Base-by-base conservation (phyloP, 306 rosid species). In the Biancaea sappan region DNA sequence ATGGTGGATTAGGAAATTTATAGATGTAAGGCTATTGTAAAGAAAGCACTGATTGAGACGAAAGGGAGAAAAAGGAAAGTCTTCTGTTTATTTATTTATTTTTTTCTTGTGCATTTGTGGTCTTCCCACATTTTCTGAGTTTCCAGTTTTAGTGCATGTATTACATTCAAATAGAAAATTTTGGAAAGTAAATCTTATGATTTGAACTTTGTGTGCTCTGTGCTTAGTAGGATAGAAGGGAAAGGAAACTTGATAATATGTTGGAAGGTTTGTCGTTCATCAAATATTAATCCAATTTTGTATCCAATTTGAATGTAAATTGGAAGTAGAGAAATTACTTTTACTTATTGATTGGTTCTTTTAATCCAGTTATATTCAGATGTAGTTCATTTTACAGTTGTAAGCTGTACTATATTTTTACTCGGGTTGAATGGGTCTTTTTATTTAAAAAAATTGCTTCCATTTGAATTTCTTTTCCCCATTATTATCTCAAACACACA, bases 391-490 rank as follows among this genome's bases (percentile, higher is more conserved):
- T 66, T 25, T 65, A 5, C 52, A 41, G 25, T 18, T 25, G 14
- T 47, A 28, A 25, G 58, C 65, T 26, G 2, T 43, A 21, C 52
- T 68, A 25, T n/a, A 31, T 35, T 43, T 10, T 40, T 15, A 1
- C 69, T 37, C 34, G 26, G 8, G 72, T 56, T 40, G 53, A 47
- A 28, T 35, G 3, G 3, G 3, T 35, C 1, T 35, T 35, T 2
- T 2, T 41, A 11, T 11, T 46, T 41, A 41, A 41, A 35, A 35
- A 31, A 38, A 71, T 14, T 78, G 60, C 26, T 70, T 79, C 31
- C 64, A 76, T 43, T 77, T 64, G 52, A 43, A n/a, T n/a, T 43
- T 43, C 47, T 57, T 77, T 64, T 37, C 43, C 37, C 24, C 24
- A 15, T 47, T 18, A 54, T 57, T 26, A 24, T 40, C 12, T 73